Conservation (phyloP, 495 filamentous ascomycete genomes). For the Penicillium taxi region DNA sequence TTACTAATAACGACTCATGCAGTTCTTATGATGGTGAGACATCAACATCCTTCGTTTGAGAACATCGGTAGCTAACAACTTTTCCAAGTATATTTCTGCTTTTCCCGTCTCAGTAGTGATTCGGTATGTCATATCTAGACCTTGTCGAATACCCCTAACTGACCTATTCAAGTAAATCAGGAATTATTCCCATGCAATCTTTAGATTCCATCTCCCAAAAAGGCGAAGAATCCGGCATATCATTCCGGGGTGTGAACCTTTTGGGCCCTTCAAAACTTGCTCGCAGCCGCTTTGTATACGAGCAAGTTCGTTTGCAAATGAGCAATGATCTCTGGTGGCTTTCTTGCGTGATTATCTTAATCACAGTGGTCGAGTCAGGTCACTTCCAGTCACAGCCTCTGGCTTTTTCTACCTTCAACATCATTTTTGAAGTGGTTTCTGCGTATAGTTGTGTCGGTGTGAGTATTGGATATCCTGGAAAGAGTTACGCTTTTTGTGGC, state of each 20-base stretch:
- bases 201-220: no score
- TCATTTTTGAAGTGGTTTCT: slow-evolving; percentile 77
- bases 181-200: no score
- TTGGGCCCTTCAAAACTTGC: slow-evolving; percentile 20
- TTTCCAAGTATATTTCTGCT: slow-evolving; percentile 49
- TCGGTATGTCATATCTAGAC: slow-evolving; percentile 29
- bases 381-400: slow-evolving; percentile 58
- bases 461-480: slow-evolving; percentile 57
- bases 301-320: slow-evolving; percentile 68
- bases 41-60: background rate
- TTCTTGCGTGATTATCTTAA: slow-evolving; percentile 59
- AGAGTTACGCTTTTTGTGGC: slow-evolving; percentile 62
- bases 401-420: slow-evolving; percentile 72
- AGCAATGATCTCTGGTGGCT: slow-evolving; percentile 83
- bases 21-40: slow-evolving; percentile 67
- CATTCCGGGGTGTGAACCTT: no score
- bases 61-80: slow-evolving; percentile 7
- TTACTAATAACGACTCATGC: slow-evolving; percentile 11
- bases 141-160: no score
- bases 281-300: slow-evolving; percentile 42
- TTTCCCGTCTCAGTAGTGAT: slow-evolving; percentile 49
- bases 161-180: no score
- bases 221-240: no score
- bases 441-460: slow-evolving; percentile 84
- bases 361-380: slow-evolving; percentile 61